Conservation (phyloP, 2,329 filamentous ascomycete genomes). For the Fusarium concolor region DNA sequence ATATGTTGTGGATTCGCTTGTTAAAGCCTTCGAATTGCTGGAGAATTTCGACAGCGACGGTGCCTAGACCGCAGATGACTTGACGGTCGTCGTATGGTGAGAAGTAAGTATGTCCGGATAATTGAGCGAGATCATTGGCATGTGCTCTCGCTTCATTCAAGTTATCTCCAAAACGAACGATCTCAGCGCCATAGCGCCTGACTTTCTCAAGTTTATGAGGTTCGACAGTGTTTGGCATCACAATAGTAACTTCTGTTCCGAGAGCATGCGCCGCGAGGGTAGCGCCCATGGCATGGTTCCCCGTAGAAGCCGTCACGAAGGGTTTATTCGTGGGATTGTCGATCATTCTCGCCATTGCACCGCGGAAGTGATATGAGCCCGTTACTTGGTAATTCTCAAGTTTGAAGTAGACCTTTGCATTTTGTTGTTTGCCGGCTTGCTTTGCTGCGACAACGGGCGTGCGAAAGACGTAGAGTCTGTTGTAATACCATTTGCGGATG, state of each 20-base stretch:
- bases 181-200: not conserved
- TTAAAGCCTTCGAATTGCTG: not conserved
- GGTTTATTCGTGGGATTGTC: not conserved
- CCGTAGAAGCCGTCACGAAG: not conserved
- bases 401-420: not conserved
- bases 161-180: not conserved
- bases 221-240: not conserved
- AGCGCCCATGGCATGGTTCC: not conserved
- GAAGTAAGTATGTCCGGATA: not conserved
- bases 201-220: not conserved
- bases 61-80: not conserved
- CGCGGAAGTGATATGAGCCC: not conserved
- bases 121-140: not conserved
- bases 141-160: not conserved
- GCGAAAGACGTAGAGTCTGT: not conserved
- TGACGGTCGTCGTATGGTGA: not conserved
- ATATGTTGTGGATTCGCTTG: not conserved
- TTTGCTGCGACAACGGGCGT: not conserved
- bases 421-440: not conserved
- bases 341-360: not conserved
- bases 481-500: not conserved
- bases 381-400: not conserved
- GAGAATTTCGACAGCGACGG: not conserved
- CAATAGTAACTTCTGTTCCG: not conserved
- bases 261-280: not conserved